Conservation (phyloP, 176 grass and related monocot genomes). For the Hordeum marinum region DNA sequence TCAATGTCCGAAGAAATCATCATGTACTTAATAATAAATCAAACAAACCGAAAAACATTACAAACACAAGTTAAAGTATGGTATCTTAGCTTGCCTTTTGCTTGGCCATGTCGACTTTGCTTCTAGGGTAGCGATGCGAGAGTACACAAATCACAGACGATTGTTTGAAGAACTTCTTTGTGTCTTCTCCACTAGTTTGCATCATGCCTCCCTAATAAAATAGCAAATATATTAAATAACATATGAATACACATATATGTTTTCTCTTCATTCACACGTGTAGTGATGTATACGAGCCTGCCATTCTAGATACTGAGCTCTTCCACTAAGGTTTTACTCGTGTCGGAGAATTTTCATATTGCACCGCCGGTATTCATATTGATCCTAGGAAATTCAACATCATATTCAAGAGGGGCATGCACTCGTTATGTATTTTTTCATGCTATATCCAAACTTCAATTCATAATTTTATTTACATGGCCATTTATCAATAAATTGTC, state of each 20-base stretch:
- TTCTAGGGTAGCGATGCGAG: slow-evolving; percentile 67
- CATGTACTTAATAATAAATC: not conserved
- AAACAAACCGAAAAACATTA: not conserved
- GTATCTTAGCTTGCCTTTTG: slow-evolving; percentile 49
- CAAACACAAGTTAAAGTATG: not conserved
- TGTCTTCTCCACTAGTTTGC: slow-evolving; percentile 70
- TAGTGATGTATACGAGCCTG: not conserved
- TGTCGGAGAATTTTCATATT: not conserved
- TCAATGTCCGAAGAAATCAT: not conserved
- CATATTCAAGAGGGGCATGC: not conserved
- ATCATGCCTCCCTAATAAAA: slow-evolving; percentile 46
- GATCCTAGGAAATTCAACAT: not conserved
- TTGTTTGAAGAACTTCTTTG: slow-evolving; percentile 57
- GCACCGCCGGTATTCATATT: not conserved
- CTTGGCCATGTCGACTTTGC: slow-evolving; percentile 54
- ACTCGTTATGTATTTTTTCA: not conserved
- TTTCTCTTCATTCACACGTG: not conserved
- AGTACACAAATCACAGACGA: slow-evolving; percentile 75
- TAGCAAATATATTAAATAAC: too few species aligned
- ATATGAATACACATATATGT: not conserved
- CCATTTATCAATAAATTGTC: too few species aligned
- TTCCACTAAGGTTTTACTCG: accelerated
- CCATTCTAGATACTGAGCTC: not conserved
- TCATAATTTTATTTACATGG: not conserved
- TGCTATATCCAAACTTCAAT: not conserved